These are phyloP conservation scores for Tillandsia fasciculata DNA, from an alignment of 176 grass and related monocot species.

Conservation along the genomic window DNA sequence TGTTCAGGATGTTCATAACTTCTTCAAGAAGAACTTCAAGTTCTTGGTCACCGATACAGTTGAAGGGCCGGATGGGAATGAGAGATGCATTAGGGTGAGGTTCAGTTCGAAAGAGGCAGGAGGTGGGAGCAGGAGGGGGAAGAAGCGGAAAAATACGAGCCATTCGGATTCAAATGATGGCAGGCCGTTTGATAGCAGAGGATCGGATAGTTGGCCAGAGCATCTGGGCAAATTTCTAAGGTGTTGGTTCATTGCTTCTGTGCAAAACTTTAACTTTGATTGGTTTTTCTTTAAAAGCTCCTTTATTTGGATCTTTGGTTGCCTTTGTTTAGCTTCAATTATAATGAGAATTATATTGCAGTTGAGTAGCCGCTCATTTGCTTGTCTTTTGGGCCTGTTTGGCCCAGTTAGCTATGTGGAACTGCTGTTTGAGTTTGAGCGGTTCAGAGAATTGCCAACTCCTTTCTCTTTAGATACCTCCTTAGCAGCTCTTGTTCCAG, in stretches of 20 bases:
- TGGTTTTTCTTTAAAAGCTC: not conserved
- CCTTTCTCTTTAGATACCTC: too few species aligned
- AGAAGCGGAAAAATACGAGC: conserved; percentile 56
- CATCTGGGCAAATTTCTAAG: conserved; percentile 78
- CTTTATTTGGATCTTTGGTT: not conserved
- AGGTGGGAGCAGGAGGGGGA: conserved; percentile 40
- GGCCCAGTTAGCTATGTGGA: too few species aligned
- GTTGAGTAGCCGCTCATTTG: too few species aligned
- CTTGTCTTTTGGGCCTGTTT: too few species aligned
- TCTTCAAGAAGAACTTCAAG: conserved; percentile 82
- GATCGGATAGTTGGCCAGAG: conserved; percentile 53
- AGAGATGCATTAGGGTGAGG: conserved; percentile 66
- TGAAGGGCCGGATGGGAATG: conserved; percentile 53
- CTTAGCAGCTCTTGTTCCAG: too few species aligned
- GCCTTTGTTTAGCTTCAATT: too few species aligned
- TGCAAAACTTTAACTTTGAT: not conserved
- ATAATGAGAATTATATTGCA: too few species aligned
- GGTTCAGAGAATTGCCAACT: too few species aligned
- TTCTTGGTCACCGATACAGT: conserved; percentile 85
- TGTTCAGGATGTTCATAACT: conserved; percentile 71
- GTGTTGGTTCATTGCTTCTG: conserved; percentile 24
- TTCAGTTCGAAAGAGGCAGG: conserved; percentile 36
- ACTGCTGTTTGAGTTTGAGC: too few species aligned
- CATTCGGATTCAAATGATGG: conserved; percentile 42
- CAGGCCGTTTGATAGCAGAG: conserved; percentile 76